Conservation (phyloP, 352 stramenopile species). For the Phytophthora nicotianae region DNA sequence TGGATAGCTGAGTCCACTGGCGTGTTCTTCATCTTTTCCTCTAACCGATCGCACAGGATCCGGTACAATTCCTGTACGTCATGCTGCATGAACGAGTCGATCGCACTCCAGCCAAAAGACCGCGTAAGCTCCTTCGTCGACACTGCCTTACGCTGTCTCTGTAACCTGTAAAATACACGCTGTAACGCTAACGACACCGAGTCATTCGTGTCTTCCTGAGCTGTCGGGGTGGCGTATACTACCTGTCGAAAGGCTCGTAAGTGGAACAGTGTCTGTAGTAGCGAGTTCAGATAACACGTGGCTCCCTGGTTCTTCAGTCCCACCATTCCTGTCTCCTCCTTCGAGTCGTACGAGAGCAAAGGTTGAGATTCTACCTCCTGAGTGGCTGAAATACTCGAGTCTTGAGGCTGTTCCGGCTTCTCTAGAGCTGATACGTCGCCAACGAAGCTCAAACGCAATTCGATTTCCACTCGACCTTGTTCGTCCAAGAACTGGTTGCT, state of each 20-base stretch:
- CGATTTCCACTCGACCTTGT: conserved; percentile 53
- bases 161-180: conserved; percentile 85
- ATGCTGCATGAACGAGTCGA: conserved; percentile 94
- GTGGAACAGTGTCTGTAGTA: conserved; percentile 93
- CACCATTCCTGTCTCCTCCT: conserved; percentile 87
- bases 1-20: conserved; percentile 80
- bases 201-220: conserved; percentile 81
- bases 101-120: conserved; percentile 92
- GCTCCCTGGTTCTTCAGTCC: conserved; percentile 90
- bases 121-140: conserved; percentile 93
- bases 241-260: conserved; percentile 84
- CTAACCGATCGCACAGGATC: conserved; percentile 91
- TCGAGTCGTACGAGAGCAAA: conserved; percentile 69
- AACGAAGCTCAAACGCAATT: conserved; percentile 48
- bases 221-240: conserved; percentile 83
- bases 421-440: conserved; percentile 37
- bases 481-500: conserved; percentile 48
- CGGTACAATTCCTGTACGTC: conserved; percentile 93
- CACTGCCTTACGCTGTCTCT: conserved; percentile 77
- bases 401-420: conserved; percentile 6
- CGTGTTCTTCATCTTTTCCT: conserved; percentile 94
- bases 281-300: conserved; percentile 95
- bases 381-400: conserved; percentile 9
- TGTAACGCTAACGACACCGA: conserved; percentile 85
- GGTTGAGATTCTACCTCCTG: conserved; percentile 25